These are phyloP conservation scores for Eucalyptus polybractea DNA, from an alignment of 345 rosid genomes.

Conservation along the genomic window DNA sequence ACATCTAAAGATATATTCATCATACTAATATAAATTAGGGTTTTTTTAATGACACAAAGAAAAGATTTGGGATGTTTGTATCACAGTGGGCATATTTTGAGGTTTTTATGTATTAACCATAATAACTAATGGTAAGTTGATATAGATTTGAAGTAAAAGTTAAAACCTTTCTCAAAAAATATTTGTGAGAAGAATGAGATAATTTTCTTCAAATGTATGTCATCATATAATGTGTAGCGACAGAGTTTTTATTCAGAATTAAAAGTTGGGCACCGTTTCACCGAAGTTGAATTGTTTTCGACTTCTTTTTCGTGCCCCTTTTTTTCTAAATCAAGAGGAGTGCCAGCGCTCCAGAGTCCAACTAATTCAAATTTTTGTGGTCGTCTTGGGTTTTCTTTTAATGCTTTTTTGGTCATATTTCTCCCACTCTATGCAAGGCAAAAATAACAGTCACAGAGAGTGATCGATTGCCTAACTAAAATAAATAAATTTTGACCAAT, in stretches of 20 bases:
- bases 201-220: no score
- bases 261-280: neutral
- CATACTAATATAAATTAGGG: no score
- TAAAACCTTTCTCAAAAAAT: neutral
- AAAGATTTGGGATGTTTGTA: neutral
- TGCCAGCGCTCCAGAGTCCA: neutral
- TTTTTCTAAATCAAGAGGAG: neutral
- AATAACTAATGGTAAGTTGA: neutral
- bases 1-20: no score
- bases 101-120: no score
- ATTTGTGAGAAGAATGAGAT: no score
- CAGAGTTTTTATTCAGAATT: no score
- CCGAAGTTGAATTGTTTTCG: neutral
- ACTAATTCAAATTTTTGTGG: neutral
- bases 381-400: neutral
- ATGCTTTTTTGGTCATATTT: neutral
- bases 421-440: neutral
- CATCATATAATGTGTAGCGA: neutral
- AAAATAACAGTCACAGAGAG: neutral
- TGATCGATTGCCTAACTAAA: neutral
- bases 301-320: neutral
- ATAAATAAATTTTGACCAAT: neutral
- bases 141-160: neutral
- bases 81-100: neutral
- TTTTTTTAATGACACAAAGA: neutral